Conservation (phyloP, 768 basidiomycete genomes). For the Tricholoma terreum region DNA sequence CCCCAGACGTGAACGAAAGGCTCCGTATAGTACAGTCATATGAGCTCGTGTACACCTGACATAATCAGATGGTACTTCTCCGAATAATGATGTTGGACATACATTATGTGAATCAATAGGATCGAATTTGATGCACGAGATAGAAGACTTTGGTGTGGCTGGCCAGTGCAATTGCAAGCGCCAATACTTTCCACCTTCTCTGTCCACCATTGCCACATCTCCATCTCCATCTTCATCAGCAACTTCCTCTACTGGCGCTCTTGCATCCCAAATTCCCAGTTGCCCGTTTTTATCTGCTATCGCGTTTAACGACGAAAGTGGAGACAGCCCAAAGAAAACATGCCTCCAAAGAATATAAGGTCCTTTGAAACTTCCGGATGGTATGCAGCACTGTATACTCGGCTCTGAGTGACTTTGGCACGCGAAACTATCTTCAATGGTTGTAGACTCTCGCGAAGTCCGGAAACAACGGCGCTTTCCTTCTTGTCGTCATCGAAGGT, state of each 20-base stretch:
- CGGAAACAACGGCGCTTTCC: slow-evolving; percentile 47
- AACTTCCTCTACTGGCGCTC: slow-evolving; percentile 62
- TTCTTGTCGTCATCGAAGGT: slow-evolving; percentile 44
- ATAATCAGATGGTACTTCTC: slow-evolving; percentile 2
- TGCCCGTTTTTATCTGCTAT: slow-evolving; percentile 74
- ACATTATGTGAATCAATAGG: slow-evolving; percentile 75
- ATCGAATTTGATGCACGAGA: slow-evolving; percentile 75
- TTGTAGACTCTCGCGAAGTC: slow-evolving; percentile 52
- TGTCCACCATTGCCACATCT: slow-evolving; percentile 32
- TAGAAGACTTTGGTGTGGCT: slow-evolving; percentile 72
- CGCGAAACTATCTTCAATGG: slow-evolving; percentile 65
- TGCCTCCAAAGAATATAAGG: slow-evolving; percentile 84
- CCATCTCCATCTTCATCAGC: slow-evolving; percentile 63
- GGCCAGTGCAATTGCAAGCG: slow-evolving; percentile 84
- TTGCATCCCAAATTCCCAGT: slow-evolving; percentile 85
- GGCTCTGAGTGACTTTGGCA: slow-evolving; percentile 75
- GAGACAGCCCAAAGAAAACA: slow-evolving; percentile 3
- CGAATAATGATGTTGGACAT: slow-evolving; percentile 14
- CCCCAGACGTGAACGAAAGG: slow-evolving; percentile 68
- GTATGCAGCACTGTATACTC: slow-evolving; percentile 76
- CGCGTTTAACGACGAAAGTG: not conserved
- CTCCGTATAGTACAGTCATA: slow-evolving; percentile 79
- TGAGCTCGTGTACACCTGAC: slow-evolving; percentile 73
- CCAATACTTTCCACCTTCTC: slow-evolving; percentile 76
- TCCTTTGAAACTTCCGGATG: slow-evolving; percentile 81